Conservation (phyloP, 352 stramenopile genomes). For the Globisporangium iwayamae region DNA sequence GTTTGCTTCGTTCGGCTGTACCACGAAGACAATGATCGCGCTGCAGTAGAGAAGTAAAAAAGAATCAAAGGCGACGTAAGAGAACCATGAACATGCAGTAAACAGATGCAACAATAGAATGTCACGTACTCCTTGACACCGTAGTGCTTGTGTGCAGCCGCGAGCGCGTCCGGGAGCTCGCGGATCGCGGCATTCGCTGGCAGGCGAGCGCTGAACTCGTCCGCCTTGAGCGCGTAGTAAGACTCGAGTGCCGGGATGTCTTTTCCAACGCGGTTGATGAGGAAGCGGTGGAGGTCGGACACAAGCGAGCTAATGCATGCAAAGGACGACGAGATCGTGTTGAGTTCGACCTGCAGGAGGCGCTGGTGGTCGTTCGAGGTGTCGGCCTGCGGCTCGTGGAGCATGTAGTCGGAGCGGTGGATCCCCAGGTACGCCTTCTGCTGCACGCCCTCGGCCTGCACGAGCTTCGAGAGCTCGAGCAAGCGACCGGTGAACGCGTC, state of each 20-base stretch:
- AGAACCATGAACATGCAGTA: background rate
- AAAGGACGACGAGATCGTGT: conserved; percentile 98
- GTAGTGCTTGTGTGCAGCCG: conserved; percentile 66
- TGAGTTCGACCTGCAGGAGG: conserved; percentile 95
- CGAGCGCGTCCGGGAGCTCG: conserved; percentile 65
- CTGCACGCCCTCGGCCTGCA: conserved; percentile 64
- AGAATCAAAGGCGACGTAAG: conserved; percentile 5
- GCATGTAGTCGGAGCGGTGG: conserved; percentile 94
- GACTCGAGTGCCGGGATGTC: conserved; percentile 49
- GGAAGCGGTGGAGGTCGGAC: conserved; percentile 87
- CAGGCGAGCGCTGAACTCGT: conserved; percentile 41
- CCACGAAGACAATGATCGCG: conserved; percentile 88
- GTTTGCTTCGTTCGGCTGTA: conserved; percentile 88
- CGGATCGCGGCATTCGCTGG: conserved; percentile 65
- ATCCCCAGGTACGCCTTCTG: conserved; percentile 88
- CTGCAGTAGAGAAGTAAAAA: conserved; percentile 18
- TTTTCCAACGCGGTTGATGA: conserved; percentile 43
- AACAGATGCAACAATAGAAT: too few species aligned
- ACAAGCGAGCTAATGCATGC: conserved; percentile 92
- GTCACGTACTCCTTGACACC: conserved; percentile 47
- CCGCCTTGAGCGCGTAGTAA: conserved; percentile 42
- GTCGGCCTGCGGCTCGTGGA: conserved; percentile 70
- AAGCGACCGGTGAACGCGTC: conserved; percentile 86
- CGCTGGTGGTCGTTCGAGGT: conserved; percentile 50
- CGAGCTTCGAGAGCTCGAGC: conserved; percentile 70